Evolutionary conservation across 2,329 filamentous ascomycete species (phyloP), one percentile per base, ranked within the genome.

Genomic region (Colletotrichum musae): DNA sequence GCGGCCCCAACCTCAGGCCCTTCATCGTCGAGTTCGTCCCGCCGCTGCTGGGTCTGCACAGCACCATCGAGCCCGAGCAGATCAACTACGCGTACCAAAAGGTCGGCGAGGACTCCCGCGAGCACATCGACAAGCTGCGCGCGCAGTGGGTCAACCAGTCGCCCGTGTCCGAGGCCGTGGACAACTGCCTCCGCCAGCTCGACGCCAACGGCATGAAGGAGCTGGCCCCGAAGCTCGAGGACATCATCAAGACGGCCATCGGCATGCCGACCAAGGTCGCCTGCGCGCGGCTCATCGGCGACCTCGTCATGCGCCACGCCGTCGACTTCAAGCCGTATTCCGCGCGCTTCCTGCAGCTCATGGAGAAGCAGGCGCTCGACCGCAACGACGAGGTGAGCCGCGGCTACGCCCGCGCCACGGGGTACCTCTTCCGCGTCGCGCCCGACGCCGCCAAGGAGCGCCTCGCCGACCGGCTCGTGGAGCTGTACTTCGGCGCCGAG

Each of bases 191-290:
- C 39, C 94, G 97, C 69, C 90, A 93, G 60, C 86, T 97, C 2
- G 94, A 98, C 76, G 91, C 90, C 6, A 82, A 85, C 5, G 91
- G 92, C n/a, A 95, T 98, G 89, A 86, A 87, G 53, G 86, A 90
- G 21, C 85, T 98, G 10, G 90, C 91, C 43, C 90, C 91, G 2
- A 88, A 85, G 52, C 86, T 99, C 0, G 92, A 96, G 77, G 87
- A 88, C 36, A 91, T 93, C 0, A 94, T 98, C 80, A 96, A 95
- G 77, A 91, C 88, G 28, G 93, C 95, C 1, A 91, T 99, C 45
- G 95, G 95, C 1, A 91, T 98, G 81, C 95, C 95, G 2, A 97
- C 94, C 0, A 98, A 98, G 82, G 92, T 98, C 56, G 96, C 94
- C 45, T 97, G 94, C 75, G 93, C 92, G 72, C 90, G 94, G 64